Conservation (phyloP, 1,284 basidiomycete genomes). For the Ustilago crameri region DNA sequence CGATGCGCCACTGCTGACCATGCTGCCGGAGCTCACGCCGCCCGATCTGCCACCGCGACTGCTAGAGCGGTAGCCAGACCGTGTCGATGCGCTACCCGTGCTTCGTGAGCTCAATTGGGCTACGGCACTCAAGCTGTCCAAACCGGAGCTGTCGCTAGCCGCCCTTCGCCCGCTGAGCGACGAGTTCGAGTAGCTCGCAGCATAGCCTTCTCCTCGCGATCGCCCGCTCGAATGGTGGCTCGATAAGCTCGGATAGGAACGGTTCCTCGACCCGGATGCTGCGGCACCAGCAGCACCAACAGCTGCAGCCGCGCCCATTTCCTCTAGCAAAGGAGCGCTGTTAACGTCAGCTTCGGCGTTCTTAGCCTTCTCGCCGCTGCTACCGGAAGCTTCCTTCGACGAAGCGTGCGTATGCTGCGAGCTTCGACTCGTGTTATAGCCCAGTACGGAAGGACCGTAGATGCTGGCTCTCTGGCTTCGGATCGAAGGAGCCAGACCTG, state of each 20-base stretch:
- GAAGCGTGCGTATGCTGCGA: slow-evolving; percentile 22
- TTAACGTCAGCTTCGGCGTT: neutral
- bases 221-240: slow-evolving; percentile 29
- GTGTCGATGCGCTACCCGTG: slow-evolving; percentile 26
- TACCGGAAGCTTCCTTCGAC: slow-evolving; percentile 34
- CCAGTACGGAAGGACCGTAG: slow-evolving; percentile 29
- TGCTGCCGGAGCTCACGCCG: slow-evolving; percentile 28
- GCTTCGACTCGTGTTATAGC: slow-evolving; percentile 26
- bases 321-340: neutral
- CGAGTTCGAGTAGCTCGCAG: slow-evolving; percentile 40
- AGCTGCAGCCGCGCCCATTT: neutral
- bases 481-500: slow-evolving; percentile 34
- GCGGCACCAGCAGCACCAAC: slow-evolving; percentile 3
- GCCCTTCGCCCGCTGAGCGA: slow-evolving; percentile 29
- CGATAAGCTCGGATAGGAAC: slow-evolving; percentile 28
- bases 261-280: slow-evolving; percentile 1
- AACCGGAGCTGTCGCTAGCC: slow-evolving; percentile 27
- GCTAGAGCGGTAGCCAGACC: slow-evolving; percentile 29
- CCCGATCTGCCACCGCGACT: slow-evolving; percentile 26
- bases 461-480: slow-evolving; percentile 51
- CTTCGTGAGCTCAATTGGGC: slow-evolving; percentile 37
- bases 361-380: slow-evolving; percentile 26
- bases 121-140: slow-evolving; percentile 45
- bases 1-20: slow-evolving; percentile 36
- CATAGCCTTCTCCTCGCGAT: slow-evolving; percentile 37